These are phyloP conservation scores for Yarrowia deformans DNA, from an alignment of 805 yeast species.

Conservation along the genomic window DNA sequence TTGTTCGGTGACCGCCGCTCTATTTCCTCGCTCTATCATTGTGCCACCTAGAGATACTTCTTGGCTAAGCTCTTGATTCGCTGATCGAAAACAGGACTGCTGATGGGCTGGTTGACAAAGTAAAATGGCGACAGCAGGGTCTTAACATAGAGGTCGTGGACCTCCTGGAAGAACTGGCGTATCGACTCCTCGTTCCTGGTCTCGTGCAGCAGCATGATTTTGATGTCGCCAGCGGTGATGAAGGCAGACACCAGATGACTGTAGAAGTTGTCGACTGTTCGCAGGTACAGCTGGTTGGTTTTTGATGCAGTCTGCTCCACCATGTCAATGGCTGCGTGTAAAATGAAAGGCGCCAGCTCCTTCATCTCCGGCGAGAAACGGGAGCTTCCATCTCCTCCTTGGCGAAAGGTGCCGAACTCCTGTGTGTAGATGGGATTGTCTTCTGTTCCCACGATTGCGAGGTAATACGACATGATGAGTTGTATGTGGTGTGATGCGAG, in stretches of 20 bases:
- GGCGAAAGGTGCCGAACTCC: conserved; percentile 79
- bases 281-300: conserved; percentile 67
- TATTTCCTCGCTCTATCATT: no score
- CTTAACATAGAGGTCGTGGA: conserved; percentile 88
- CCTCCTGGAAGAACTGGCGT: conserved; percentile 81
- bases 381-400: conserved; percentile 64
- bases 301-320: conserved; percentile 91
- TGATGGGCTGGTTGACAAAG: conserved; percentile 73
- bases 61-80: conserved; percentile 74
- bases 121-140: conserved; percentile 88
- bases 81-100: conserved; percentile 75
- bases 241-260: conserved; percentile 84
- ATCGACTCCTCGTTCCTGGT: conserved; percentile 72
- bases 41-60: conserved; percentile 63
- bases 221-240: conserved; percentile 83
- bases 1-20: no score
- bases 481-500: background rate
- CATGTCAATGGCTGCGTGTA: conserved; percentile 89
- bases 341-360: conserved; percentile 85
- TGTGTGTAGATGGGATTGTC: conserved; percentile 89
- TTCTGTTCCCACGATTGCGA: conserved; percentile 84
- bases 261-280: conserved; percentile 84
- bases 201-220: conserved; percentile 76
- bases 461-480: conserved; percentile 60
- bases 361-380: conserved; percentile 70